Conservation (phyloP, 2,329 filamentous ascomycete genomes). For the Periconia sp. region DNA sequence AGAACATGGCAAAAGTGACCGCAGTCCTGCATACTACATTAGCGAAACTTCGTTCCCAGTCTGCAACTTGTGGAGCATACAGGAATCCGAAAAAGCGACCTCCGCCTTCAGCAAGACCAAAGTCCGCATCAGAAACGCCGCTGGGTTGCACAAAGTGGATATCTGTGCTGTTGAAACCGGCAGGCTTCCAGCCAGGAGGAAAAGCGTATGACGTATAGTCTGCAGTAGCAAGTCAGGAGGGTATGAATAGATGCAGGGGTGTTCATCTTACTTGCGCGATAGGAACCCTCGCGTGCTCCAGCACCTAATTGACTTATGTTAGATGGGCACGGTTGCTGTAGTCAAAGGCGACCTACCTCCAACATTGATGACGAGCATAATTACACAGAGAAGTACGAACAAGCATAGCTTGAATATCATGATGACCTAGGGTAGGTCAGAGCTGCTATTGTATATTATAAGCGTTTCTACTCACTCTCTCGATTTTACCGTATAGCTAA, state of each 20-base stretch:
- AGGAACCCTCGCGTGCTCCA: constrained; percentile 16
- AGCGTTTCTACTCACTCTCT: constrained; percentile 19
- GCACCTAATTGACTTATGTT: constrained; percentile 6
- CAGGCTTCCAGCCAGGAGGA: constrained; percentile 29
- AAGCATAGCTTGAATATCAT: constrained; percentile 39
- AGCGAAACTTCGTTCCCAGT: background rate
- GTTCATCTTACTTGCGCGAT: constrained; percentile 14
- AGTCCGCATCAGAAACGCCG: constrained; percentile 19
- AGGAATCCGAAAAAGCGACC: constrained; percentile 37
- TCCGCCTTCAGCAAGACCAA: constrained; percentile 28
- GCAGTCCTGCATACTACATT: constrained; percentile 27
- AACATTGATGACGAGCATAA: constrained; percentile 35
- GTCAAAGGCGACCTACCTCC: constrained; percentile 20
- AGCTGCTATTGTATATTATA: background rate
- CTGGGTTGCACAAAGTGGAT: constrained; percentile 3
- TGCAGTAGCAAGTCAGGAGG: background rate
- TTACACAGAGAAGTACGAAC: constrained; percentile 29
- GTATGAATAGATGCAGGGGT: background rate
- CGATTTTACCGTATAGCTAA: constrained; percentile 38
- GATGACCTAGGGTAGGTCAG: constrained; percentile 20
- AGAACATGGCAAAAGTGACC: constrained; percentile 37
- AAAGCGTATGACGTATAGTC: constrained; percentile 30
- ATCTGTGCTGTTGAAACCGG: constrained; percentile 21
- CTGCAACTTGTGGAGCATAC: constrained; percentile 15
- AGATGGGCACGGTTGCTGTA: background rate